Evolutionary conservation across 1,284 basidiomycete genomes (phyloP).

Genomic region (Sphaerobolus stellatus): DNA sequence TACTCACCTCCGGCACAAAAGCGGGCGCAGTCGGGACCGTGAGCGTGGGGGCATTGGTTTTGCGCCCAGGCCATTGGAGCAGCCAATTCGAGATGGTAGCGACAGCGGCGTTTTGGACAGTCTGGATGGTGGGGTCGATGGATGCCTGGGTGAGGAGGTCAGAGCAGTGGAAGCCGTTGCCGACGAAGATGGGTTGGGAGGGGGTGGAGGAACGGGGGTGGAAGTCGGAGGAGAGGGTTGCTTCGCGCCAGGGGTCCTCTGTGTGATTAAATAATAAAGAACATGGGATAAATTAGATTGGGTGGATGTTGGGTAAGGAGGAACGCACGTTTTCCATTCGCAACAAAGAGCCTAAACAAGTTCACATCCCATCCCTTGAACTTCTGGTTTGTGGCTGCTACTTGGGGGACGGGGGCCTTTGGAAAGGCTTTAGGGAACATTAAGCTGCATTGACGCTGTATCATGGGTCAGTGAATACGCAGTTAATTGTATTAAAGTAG

Average conservation of each 20-base stretch:
- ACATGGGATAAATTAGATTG: constrained; percentile 12
- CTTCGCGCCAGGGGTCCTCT: constrained; percentile 76
- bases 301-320: too few relatives aligned
- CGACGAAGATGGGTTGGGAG: constrained; percentile 52
- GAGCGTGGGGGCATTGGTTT: not conserved
- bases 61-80: constrained; percentile 34
- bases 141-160: constrained; percentile 46
- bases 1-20: constrained; percentile 3
- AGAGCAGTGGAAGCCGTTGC: constrained; percentile 67
- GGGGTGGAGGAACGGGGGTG: constrained; percentile 48
- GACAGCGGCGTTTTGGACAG: constrained; percentile 52
- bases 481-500: not conserved
- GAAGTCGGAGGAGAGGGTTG: constrained; percentile 60
- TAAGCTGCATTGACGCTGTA: constrained; percentile 60
- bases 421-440: constrained; percentile 60
- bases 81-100: constrained; percentile 52
- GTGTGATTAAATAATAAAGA: constrained; percentile 1
- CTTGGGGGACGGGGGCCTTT: constrained; percentile 35
- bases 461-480: constrained; percentile 1
- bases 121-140: constrained; percentile 50
- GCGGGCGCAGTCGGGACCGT: not conserved
- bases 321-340: constrained; percentile 62
- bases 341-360: constrained; percentile 63
- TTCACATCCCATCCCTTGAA: constrained; percentile 65
- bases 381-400: constrained; percentile 42